Evolutionary conservation across 495 filamentous ascomycete genomes (phyloP), one percentile per base, ranked within the genome.

Genomic region (Ascodesmis nigricans): DNA sequence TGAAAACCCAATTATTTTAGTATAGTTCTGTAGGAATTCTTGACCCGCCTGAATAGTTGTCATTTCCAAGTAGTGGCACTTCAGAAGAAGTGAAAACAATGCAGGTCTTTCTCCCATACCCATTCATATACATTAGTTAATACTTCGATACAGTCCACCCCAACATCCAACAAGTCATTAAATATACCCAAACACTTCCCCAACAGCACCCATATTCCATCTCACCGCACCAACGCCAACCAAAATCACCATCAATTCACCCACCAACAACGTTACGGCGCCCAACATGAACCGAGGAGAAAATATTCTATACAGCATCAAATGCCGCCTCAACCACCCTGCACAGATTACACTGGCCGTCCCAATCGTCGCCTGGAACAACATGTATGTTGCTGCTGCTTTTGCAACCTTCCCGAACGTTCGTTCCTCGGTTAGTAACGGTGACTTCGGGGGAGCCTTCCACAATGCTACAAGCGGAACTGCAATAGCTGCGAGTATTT

Each of bases 231-330:
- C 57, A 31, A 92, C 49, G 29, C 66, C 66, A 11, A 91, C 62
- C 13, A 72, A 19, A 9, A 78, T 62, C 2, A 67, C 63, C 14
- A 91, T 63, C 1, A 87, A 36, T 44, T 95, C 87, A 8, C 87
- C 71, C 9, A 80, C 64, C 13, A 80, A 44, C 33, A 93, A 42
- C 22, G 74, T 69, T 1, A 60, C 59, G 0, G 75, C 76, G 1
- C 76, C 80, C 42, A 77, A 66, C 78, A 95, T 79, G 54, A 81
- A 95, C 22, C 81, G 53, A 21, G 87, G 87, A 53, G 61, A 71
- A 45, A 97, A 97, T 33, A 97, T 80, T n/a, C 90, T 69, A 56
- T 84, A 93, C 20, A 97, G 61, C 90, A 97, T 97, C 29, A 97
- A 60, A 58, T 99, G 87, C 31, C 87, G 64, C 23, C 90, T 60